These are phyloP conservation scores for Spencermartinsiella ligniputridi DNA, from an alignment of 1,139 yeast genomes.

Conservation along the genomic window DNA sequence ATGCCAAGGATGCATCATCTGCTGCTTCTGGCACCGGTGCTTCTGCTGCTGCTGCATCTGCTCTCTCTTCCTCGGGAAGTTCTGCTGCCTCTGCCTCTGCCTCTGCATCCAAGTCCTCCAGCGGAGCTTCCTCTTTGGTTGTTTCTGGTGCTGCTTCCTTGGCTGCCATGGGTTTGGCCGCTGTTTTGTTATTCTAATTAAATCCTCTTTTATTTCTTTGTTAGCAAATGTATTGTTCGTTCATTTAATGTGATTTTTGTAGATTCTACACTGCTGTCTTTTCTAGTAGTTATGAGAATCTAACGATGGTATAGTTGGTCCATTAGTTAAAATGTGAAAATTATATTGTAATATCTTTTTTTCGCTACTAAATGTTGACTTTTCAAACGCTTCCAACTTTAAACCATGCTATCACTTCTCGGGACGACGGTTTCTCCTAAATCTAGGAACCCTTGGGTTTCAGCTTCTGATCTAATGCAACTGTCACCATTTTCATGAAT, in stretches of 20 bases:
- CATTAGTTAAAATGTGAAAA: too few relatives aligned
- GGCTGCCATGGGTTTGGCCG: slow-evolving; percentile 2
- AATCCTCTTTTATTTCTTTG: too few relatives aligned
- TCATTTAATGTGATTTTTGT: too few relatives aligned
- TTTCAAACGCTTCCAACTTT: too few relatives aligned
- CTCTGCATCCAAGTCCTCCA: slow-evolving; percentile 14
- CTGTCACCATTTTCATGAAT: slow-evolving; percentile 37
- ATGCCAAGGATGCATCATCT: slow-evolving; percentile 8
- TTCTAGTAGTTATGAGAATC: too few relatives aligned
- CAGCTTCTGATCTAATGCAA: slow-evolving; percentile 26
- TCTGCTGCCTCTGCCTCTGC: slow-evolving; percentile 14
- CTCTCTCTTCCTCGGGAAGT: slow-evolving; percentile 13
- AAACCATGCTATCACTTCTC: too few relatives aligned
- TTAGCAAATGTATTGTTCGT: too few relatives aligned
- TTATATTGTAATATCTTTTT: too few relatives aligned
- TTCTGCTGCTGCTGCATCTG: slow-evolving; percentile 15
- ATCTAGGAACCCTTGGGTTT: background rate
- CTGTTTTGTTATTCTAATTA: background rate
- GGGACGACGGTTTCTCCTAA: too few relatives aligned
- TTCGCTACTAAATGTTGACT: too few relatives aligned
- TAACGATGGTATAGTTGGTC: too few relatives aligned
- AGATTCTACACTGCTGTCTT: too few relatives aligned
- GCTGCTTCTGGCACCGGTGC: slow-evolving; percentile 10
- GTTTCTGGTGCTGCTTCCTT: slow-evolving; percentile 10
- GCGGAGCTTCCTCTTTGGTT: slow-evolving; percentile 1